Percentiles rank a stretch among this genome's conserved stretches.
phyloP scores from a whole-genome alignment of 495 filamentous ascomycete species.

The Daldinia loculata region DNA sequence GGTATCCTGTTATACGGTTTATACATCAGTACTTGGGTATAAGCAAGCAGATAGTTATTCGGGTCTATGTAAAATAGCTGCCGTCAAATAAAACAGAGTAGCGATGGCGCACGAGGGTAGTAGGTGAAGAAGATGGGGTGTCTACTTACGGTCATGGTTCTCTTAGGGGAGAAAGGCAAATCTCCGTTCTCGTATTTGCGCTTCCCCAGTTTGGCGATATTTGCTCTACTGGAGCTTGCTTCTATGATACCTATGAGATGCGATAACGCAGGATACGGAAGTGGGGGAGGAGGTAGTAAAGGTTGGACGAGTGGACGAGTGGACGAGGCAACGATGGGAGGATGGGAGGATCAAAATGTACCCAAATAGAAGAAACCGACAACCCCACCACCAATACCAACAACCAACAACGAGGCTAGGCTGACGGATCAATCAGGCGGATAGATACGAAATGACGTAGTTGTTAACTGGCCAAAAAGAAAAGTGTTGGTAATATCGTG shows the following conservation, averaged over 20 bases:
- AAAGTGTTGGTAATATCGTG: background rate
- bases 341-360: slow-evolving; percentile 22
- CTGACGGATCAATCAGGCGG: slow-evolving; percentile 28
- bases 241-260: slow-evolving; percentile 16
- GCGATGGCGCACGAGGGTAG: slow-evolving; percentile 1
- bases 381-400: slow-evolving; percentile 26
- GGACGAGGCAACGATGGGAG: too few relatives aligned
- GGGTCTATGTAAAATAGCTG: background rate
- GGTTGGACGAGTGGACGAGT: background rate
- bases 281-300: background rate
- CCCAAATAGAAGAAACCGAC: slow-evolving; percentile 25
- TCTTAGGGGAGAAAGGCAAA: slow-evolving; percentile 75
- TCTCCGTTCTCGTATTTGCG: slow-evolving; percentile 84
- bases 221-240: slow-evolving; percentile 37
- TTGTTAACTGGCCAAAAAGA: slow-evolving; percentile 22
- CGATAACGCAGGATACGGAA: background rate
- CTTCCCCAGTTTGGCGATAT: slow-evolving; percentile 70
- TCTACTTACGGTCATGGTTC: slow-evolving; percentile 81
- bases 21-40: slow-evolving; percentile 6
- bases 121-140: background rate
- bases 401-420: slow-evolving; percentile 18
- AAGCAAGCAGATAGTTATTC: background rate
- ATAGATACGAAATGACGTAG: slow-evolving; percentile 35
- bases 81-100: background rate
- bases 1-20: slow-evolving; percentile 47